Base-by-base conservation (phyloP, 1,139 yeast genomes). In the Nakaseomyces kungkrabaensis region DNA sequence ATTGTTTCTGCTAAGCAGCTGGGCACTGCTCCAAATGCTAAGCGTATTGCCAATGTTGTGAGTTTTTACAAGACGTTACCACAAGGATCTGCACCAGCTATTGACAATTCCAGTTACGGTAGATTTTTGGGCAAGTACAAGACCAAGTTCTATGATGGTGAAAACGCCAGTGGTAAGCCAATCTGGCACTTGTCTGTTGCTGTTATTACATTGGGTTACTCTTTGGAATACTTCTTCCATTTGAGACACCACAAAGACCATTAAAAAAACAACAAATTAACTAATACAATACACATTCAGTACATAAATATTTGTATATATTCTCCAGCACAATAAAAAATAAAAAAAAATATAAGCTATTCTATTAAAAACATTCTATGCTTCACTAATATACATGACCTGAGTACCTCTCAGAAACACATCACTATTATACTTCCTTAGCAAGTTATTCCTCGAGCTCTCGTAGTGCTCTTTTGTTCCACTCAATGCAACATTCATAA, bases 41-140 rank as follows among this genome's bases (percentile, higher is more conserved):
- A 88, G 79, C 88, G 96, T 76, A 88, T 92, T 85, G 84, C 87
- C 62, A 87, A 87, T 70, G 96, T 92, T 64, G 97, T 92, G 62
- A 78, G 87, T 59, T 89, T 92, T 79, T 92, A 92, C 85, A 86
- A 90, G 77, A 83, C 89, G 63, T 81, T 92, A 66, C 98, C 98
- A 68, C 90, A 89, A 71, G 98, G 98, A 47, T 76, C 86, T 56
- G 94, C 95, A 55, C 82, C 90, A 57, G 59, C 56, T 10, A 74
- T 76, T 69, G 77, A 81, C 69, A 81, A 94, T 62, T 72, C 78
- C 60, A 80, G 85, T 59, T 48, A 42, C 11, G 53, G 60, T 27
- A 82, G 89, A 62, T 41, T 41, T 29, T 70, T 85, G 60, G 89
- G 84, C 62, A 71, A 78, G 71, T 86, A 86, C 77, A 82, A 78